Base-by-base conservation (phyloP, 495 filamentous ascomycete species). In the Aspergillus cavernicola region DNA sequence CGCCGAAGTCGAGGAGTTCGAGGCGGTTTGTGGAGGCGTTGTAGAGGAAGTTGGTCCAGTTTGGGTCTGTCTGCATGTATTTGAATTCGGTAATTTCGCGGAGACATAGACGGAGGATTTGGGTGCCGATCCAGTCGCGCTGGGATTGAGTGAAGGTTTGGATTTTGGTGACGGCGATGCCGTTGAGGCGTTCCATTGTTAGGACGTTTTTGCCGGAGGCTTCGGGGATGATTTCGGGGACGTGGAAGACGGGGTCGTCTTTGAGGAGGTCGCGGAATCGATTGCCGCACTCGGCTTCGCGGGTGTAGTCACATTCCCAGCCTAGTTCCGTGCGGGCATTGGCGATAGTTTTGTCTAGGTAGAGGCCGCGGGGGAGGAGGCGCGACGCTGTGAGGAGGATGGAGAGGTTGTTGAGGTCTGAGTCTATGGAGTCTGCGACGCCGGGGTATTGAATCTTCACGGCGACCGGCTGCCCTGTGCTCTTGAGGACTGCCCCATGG, bases 41-140 rank as follows among this genome's bases (percentile, higher is more conserved):
- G 76, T 88, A 97, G 23, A 97, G 75, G 74, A 98, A 98, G 65
- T 98, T 98, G n/a, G 95, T 97, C 93, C 95, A 98, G 76, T 98
- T 98, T 16, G 93, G 93, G 70, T 98, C 93, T 22, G 93, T 97
- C 71, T 98, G 93, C 93, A 98, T 98, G 76, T 93, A 98, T 37
- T 76, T 81, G 77, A 96, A 98, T 60, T 96, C 89, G 49, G 80
- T 82, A 61, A 97, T 90, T 67, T 98, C 93, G 42, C 92, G 87
- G 31, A 98, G 80, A 63, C 93, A 97, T 15, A 98, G 81, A 10
- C 91, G 88, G 44, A 98, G 78, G 58, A 98, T 88, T 62, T 97
- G 89, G 2, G 88, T 93, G 41, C 93, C 93, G 50, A 80, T 77
- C 85, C 90, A 96, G 75, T 98, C 91, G 44, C 83, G 83, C 62